Evolutionary conservation across 345 rosid genomes (phyloP), one percentile per base, ranked within the genome.

Genomic region (Diplotaxis tenuifolia): DNA sequence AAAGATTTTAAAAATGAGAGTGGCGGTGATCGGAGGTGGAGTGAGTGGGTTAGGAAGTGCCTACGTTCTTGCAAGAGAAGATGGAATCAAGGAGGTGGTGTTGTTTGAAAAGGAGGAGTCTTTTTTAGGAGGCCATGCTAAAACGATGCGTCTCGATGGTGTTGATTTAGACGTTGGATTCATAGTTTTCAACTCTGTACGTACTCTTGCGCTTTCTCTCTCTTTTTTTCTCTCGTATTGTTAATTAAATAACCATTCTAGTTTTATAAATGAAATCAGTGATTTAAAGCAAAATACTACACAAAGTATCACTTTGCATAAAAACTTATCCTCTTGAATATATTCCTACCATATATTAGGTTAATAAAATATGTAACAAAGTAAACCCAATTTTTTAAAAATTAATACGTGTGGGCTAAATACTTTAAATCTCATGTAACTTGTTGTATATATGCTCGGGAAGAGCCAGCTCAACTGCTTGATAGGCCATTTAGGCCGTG

Each of bases 121-220:
- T 22, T 56, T 89, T 32, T 65, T 89, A 6, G 96, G 93, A 10
- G 96, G 96, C 67, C 93, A 87, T 82, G 88, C 88, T 34, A 76
- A 75, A 61, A 89, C 93, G 18, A 81, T 89, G 27, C 68, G 54
- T 56, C 75, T 81, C 1, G 84, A 84, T 50, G 88, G 81, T 38
- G 74, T 83, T 62, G 89, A 86, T 74, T 74, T 89, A 54, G 96
- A 89, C 71, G 82, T 89, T 2, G 91, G 96, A 6, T 89, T 89
- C 86, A 86, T 86, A 79, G 93, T 85, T 64, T 87, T 86, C 57
- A 87, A 85, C 73, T 81, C 82, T 0, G 96, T 89, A 86, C 58
- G 70, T 28, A 18, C 21, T 0, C 42, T 63, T 14, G 11, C 50
- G 4, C 56, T 3, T 22, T 16, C 2, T 5, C 19, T 19, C 49